Percentiles rank a stretch among this genome's conserved stretches.
phyloP scores from a whole-genome alignment of 2,329 filamentous ascomycete species.

The Colletotrichum sp. region DNA sequence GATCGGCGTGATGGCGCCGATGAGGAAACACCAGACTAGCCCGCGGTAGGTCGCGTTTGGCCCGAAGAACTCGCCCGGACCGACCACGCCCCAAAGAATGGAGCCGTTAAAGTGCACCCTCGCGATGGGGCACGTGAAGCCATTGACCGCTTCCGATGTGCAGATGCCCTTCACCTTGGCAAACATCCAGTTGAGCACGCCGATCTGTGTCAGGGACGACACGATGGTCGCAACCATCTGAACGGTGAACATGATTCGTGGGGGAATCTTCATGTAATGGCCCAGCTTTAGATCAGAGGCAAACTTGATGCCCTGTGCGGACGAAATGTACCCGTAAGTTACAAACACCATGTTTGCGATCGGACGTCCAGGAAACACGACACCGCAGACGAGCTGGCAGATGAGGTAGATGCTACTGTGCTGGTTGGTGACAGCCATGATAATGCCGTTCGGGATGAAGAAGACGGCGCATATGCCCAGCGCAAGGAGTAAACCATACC shows the following conservation, averaged over 20 bases:
- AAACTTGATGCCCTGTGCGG: slow-evolving; percentile 88
- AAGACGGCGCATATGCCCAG: slow-evolving; percentile 79
- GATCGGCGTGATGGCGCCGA: slow-evolving; percentile 77
- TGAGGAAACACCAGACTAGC: slow-evolving; percentile 81
- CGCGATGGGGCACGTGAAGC: slow-evolving; percentile 87
- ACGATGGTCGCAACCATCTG: slow-evolving; percentile 79
- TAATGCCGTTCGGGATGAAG: slow-evolving; percentile 89
- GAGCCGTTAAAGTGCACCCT: slow-evolving; percentile 90
- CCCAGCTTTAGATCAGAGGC: slow-evolving; percentile 86
- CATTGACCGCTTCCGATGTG: slow-evolving; percentile 79
- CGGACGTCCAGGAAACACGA: slow-evolving; percentile 81
- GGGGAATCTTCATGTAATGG: slow-evolving; percentile 88
- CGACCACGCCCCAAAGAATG: slow-evolving; percentile 89
- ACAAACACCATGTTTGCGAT: slow-evolving; percentile 95
- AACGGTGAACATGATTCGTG: slow-evolving; percentile 77
- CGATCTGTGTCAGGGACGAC: slow-evolving; percentile 81
- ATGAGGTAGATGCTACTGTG: slow-evolving; percentile 87
- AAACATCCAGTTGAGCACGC: slow-evolving; percentile 91
- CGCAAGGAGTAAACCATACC: slow-evolving; percentile 84
- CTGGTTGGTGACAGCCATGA: slow-evolving; percentile 92
- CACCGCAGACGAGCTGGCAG: slow-evolving; percentile 84
- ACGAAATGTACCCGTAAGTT: slow-evolving; percentile 89
- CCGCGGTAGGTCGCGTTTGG: slow-evolving; percentile 74
- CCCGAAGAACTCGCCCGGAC: slow-evolving; percentile 83
- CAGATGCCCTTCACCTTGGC: slow-evolving; percentile 77